Base-by-base conservation (phyloP, 2,329 filamentous ascomycete genomes). In the Colletotrichum spinosum region DNA sequence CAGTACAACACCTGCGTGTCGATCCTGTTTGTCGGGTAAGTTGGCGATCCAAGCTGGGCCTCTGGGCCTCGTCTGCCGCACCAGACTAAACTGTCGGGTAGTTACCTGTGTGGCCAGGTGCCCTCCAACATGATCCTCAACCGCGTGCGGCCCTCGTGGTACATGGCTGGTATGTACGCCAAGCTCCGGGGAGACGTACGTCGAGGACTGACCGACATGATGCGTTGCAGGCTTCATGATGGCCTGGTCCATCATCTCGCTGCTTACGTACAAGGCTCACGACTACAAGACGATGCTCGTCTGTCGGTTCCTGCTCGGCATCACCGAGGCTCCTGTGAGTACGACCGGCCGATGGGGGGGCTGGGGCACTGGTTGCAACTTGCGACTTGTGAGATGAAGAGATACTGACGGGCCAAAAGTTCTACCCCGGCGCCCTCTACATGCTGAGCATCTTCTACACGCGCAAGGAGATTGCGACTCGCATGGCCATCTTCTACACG, bases 401-500 rank as follows among this genome's bases (percentile, higher is more conserved):
- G 5, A 10, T 12, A n/a, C 42, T 64, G 10, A 58, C 13, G 11
- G 78, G 2, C 8, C 11, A 8, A 25, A 25, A 25, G 25, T 68
- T 67, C 56, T 67, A 67, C 13, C 60, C 67, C 8, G 67, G 67
- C 2, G 67, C 64, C 11, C 39, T 64, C 9, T 69, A 67, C 35
- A 67, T 67, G 65, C 51, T 67, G 8, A 64, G 57, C 6, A 60
- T 67, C 17, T 69, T 67, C 53, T 67, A 69, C 44, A 67, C 65
- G 2, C 60, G 60, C 2, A 60, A 67, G 34, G 67, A 69, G 34
- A 65, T 55, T 3, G 67, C 67, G 9, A 67, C 60, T 15, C 74
- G 80, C 1, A 81, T 81, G 70, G 80, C 77, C 6, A 73, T 82
- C n/a, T 77, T 80, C 70, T 80, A 80, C 69, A 79, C 78, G 7